Conservation (phyloP, 164 flowering plant species). For the Taxillus chinensis region DNA sequence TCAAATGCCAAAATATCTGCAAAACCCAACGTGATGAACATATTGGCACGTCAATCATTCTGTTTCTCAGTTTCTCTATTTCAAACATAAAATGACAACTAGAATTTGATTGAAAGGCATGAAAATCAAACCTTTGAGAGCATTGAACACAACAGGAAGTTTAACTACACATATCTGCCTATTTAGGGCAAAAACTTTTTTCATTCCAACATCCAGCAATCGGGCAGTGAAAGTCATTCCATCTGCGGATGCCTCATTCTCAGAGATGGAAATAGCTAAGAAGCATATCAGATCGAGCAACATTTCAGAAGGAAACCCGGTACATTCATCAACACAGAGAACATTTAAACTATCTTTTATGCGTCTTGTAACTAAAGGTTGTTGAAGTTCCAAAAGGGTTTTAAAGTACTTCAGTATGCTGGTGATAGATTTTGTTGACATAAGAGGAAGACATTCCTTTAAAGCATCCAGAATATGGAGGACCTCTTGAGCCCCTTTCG, state of each 20-base stretch:
- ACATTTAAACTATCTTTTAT: constrained; percentile 49
- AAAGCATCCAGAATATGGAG: constrained; percentile 62
- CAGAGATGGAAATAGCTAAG: constrained; percentile 39
- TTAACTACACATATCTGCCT: constrained; percentile 54
- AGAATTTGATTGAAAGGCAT: neutral
- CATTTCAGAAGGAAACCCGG: constrained; percentile 52
- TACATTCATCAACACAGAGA: constrained; percentile 40
- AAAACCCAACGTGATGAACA: constrained; percentile 1
- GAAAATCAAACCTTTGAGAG: constrained; percentile 60
- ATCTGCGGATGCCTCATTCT: constrained; percentile 58
- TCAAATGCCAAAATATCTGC: constrained; percentile 75
- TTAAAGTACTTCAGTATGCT: constrained; percentile 54
- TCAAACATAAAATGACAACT: neutral
- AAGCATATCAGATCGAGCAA: constrained; percentile 61
- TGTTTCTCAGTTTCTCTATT: neutral
- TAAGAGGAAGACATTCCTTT: constrained; percentile 63
- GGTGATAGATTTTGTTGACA: constrained; percentile 45
- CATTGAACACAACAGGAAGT: constrained; percentile 64
- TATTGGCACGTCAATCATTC: neutral
- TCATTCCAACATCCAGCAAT: constrained; percentile 67
- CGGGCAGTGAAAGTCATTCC: constrained; percentile 66
- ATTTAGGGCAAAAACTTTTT: constrained; percentile 48
- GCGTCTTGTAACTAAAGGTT: constrained; percentile 61
- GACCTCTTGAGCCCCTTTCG: constrained; percentile 73
- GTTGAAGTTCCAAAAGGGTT: constrained; percentile 51